Base-by-base conservation (phyloP, 192 early-diverging fungal species). In the Coemansia sp. region DNA sequence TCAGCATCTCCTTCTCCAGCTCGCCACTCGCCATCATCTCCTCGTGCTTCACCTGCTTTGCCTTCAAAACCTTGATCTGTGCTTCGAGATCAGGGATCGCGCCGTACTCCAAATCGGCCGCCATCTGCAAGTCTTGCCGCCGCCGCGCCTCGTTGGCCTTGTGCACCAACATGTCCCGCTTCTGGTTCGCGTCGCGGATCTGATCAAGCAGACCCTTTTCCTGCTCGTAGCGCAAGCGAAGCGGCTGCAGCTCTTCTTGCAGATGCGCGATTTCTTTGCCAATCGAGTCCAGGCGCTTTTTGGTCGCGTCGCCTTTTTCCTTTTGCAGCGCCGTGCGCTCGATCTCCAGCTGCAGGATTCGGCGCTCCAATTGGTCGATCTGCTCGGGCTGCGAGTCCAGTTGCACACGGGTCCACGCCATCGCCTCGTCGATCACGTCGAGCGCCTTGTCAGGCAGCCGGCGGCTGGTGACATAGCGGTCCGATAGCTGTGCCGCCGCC, bases 301-400 rank as follows among this genome's bases (percentile, higher is more conserved):
- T 83, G n/a, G 90, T 90, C 4, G 85, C 85, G 21, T 87, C 65
- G 65, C 94, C 93, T 70, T 96, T 96, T 69, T 99, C 97, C 82
- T 96, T 96, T 49, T 82, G 82, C 56, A 99, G 82, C 0, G 97
- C 97, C 2, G 90, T 94, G 38, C 90, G 90, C 82, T 99, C 97
- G 57, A 99, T 90, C 75, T 99, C 96, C 8, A 98, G 83, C 80
- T 98, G 97, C 35, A 98, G 79, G 59, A 89, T 85, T 37, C 88
- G 89, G 41, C 97, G 91, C 65, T 99, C 95, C n/a, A 99, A 84
- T 3, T 89, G 85, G 77, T 99, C 97, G 53, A 99, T 98, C 59
- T 88, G 82, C 82, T 99, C 97, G 5, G 97, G 97, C 67, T 95
- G 92, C 7, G 94, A 93, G 69, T 99, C 97, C 15, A 97, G 85